Conservation (phyloP, 805 yeast genomes). For the Candida maltosa region DNA sequence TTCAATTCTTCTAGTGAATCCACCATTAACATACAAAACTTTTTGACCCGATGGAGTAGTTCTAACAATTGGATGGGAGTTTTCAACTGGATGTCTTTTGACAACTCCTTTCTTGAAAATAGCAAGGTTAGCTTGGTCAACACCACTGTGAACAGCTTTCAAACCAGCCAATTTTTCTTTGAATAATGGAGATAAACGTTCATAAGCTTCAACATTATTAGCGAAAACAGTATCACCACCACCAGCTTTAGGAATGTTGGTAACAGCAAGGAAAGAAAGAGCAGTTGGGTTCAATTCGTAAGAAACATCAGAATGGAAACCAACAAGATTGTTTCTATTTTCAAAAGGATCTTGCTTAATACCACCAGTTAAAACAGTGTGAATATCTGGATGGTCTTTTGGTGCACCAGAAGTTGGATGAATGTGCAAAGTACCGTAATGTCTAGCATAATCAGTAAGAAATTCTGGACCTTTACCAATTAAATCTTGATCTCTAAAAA, state of each 20-base stretch:
- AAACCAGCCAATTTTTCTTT: constrained; percentile 31
- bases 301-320: constrained; percentile 37
- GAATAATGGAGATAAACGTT: constrained; percentile 36
- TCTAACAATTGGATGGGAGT: constrained; percentile 38
- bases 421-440: constrained; percentile 39
- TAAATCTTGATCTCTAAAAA: constrained; percentile 65
- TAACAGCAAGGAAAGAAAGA: constrained; percentile 31
- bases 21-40: constrained; percentile 31
- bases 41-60: constrained; percentile 37
- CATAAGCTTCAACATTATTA: constrained; percentile 37
- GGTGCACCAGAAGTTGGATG: constrained; percentile 46
- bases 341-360: constrained; percentile 11
- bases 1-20: constrained; percentile 32
- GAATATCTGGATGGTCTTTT: constrained; percentile 25
- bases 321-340: constrained; percentile 24
- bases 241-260: constrained; percentile 37
- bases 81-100: constrained; percentile 33
- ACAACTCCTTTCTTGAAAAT: constrained; percentile 24
- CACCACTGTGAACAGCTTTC: constrained; percentile 34
- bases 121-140: constrained; percentile 30
- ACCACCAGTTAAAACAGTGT: constrained; percentile 22
- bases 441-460: constrained; percentile 28
- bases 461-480: constrained; percentile 33
- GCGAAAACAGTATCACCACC: constrained; percentile 41
- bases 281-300: constrained; percentile 43